Percentiles rank a stretch among this genome's conserved stretches.
These are phyloP conservation scores for Hypsizygus ulmarius DNA, from an alignment of 1,284 basidiomycete species.

Conservation along the genomic window DNA sequence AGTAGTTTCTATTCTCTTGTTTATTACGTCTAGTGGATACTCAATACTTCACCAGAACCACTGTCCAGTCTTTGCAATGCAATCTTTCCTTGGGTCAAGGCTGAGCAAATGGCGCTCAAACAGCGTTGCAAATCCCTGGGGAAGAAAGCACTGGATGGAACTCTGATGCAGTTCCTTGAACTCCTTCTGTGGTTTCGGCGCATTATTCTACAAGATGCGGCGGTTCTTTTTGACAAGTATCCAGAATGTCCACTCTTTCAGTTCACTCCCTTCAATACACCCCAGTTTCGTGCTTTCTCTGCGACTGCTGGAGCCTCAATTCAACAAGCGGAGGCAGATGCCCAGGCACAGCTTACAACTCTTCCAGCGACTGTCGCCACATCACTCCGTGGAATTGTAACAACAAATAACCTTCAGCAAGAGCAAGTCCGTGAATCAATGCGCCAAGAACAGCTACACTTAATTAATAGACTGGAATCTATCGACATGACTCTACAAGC, in stretches of 20 bases:
- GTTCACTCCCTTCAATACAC: constrained; percentile 1
- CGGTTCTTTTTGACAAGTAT: background rate
- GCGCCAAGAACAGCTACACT: too few species aligned
- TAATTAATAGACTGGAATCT: too few species aligned
- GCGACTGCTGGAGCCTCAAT: too few species aligned
- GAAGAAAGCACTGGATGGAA: constrained; percentile 7
- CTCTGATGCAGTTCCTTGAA: background rate
- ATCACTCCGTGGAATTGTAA: too few species aligned
- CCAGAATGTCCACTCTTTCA: background rate
- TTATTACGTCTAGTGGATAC: too few species aligned
- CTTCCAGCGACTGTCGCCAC: too few species aligned
- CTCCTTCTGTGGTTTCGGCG: background rate
- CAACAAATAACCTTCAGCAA: too few species aligned
- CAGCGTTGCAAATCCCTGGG: constrained; percentile 4
- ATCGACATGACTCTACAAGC: too few species aligned
- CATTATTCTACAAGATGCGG: constrained; percentile 4
- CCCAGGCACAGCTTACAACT: too few species aligned
- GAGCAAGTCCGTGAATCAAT: too few species aligned
- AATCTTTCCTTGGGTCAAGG: constrained; percentile 28
- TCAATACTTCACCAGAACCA: constrained; percentile 13
- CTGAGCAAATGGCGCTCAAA: constrained; percentile 13
- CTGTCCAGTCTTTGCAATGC: constrained; percentile 15
- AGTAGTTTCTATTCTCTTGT: constrained; percentile 2
- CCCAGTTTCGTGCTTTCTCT: background rate
- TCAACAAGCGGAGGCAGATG: too few species aligned